Evolutionary conservation across 2,329 filamentous ascomycete genomes (phyloP), one percentile per base, ranked within the genome.

Genomic region (Onygenales sp.): DNA sequence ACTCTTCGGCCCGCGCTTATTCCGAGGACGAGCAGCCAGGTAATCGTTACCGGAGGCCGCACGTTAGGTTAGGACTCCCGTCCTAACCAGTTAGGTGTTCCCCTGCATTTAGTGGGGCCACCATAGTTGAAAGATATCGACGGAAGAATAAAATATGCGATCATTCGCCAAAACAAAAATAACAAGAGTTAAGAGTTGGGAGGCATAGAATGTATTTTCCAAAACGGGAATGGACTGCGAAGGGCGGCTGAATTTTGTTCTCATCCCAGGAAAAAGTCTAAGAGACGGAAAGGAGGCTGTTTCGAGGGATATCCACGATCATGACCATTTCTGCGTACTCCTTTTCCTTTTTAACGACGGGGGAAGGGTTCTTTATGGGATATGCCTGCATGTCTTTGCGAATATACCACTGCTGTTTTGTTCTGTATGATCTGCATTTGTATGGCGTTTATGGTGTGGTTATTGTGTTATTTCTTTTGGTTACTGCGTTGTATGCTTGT

Each of bases 11-110:
- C 70, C 2, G 61, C 68, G 43, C 52, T 65, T 27, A 56, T 72
- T 43, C 55, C 63, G n/a, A 65, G 69, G 50, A 61, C 67, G 10
- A 69, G 61, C 47, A 69, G 64, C 51, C 71, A 72, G 49, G 65
- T 67, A 27, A 72, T 75, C 46, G 58, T 72, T 49, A 72, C 68
- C 47, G 70, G 70, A 48, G 69, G 69, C 50, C 67, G 70, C 55
- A 67, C 69, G 11, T 54, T 72, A 49, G 65, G 66, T 43, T 68
- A 62, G 60, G 17, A 11, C 36, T 7, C 5, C 11, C 10, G 27
- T 14, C 35, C 39, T 27, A 41, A 10, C 44, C 32, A 13, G 35
- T 39, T 32, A 41, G 11, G 33, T 8, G 14, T 38, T 9, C 31
- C 35, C 21, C n/a, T 39, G 17, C 21, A 17, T 14, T 36, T 41